Percentiles rank a stretch among this genome's conserved stretches.
Conservation (phyloP, 768 basidiomycete species). For the Hypholoma sublateritium region DNA sequence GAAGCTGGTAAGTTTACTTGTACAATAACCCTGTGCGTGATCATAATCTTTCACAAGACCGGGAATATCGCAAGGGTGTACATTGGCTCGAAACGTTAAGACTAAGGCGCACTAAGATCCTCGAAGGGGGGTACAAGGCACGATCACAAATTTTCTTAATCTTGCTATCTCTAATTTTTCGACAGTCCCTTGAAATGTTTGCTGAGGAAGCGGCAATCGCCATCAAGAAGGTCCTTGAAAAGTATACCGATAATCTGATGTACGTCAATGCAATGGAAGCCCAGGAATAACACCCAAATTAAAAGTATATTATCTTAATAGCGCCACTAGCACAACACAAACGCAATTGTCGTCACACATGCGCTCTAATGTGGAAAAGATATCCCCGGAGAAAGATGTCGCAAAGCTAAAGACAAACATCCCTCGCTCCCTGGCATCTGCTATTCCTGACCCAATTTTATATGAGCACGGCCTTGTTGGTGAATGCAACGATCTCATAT, state of each 20-base stretch:
- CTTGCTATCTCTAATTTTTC: neutral
- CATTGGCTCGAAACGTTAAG: conserved; percentile 93
- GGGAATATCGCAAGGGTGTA: conserved; percentile 86
- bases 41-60: conserved; percentile 49
- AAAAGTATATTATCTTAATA: conserved; percentile 23
- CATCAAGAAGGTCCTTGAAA: conserved; percentile 63
- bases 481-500: conserved; percentile 84
- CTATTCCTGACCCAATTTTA: conserved; percentile 69
- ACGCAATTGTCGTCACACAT: conserved; percentile 71
- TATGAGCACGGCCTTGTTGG: conserved; percentile 83
- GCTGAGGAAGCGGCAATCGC: conserved; percentile 66
- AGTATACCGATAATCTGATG: conserved; percentile 82
- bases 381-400: conserved; percentile 73
- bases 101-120: conserved; percentile 75
- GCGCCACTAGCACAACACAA: conserved; percentile 77
- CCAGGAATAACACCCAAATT: neutral
- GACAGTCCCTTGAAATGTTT: conserved; percentile 79
- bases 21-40: neutral
- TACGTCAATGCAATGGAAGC: conserved; percentile 30
- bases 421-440: conserved; percentile 59
- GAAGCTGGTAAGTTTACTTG: conserved; percentile 66
- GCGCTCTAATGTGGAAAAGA: conserved; percentile 57
- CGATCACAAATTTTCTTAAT: conserved; percentile 16
- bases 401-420: conserved; percentile 53
- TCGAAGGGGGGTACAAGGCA: conserved; percentile 81